phyloP scores from a whole-genome alignment of 2,329 filamentous ascomycete genomes.

The Pestalotiopsis sp. region DNA sequence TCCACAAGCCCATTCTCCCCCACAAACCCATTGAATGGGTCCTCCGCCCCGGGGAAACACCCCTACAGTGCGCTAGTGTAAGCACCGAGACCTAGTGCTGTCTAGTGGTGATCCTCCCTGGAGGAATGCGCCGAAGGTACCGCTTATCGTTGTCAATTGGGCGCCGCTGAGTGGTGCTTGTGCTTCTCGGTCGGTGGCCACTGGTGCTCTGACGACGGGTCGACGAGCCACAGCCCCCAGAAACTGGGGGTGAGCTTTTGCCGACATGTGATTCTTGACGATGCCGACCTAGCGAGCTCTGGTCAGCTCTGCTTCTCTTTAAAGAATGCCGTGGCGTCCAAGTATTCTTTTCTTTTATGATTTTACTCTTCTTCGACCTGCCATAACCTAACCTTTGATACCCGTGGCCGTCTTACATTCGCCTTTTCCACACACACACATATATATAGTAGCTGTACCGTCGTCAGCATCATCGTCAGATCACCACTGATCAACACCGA shows the following conservation, averaged over 20 bases:
- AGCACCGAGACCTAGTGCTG: background rate
- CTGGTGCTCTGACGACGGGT: background rate
- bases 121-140: background rate
- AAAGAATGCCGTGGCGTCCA: conserved; percentile 11
- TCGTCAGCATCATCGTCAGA: background rate
- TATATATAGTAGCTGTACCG: background rate
- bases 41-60: background rate
- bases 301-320: background rate
- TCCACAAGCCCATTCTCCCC: background rate
- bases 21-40: background rate
- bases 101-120: background rate
- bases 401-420: background rate
- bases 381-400: background rate
- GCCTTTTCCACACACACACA: background rate
- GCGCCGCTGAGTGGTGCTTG: conserved; percentile 5
- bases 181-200: background rate
- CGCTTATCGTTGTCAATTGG: conserved; percentile 6
- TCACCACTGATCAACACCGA: conserved; percentile 25
- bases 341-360: background rate
- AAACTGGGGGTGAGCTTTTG: background rate
- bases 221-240: background rate
- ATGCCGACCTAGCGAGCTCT: conserved; percentile 3
- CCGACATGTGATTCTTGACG: conserved; percentile 12
- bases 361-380: background rate
- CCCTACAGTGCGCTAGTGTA: background rate